Base-by-base conservation (phyloP, 495 filamentous ascomycete genomes). In the Parmelia sp. region DNA sequence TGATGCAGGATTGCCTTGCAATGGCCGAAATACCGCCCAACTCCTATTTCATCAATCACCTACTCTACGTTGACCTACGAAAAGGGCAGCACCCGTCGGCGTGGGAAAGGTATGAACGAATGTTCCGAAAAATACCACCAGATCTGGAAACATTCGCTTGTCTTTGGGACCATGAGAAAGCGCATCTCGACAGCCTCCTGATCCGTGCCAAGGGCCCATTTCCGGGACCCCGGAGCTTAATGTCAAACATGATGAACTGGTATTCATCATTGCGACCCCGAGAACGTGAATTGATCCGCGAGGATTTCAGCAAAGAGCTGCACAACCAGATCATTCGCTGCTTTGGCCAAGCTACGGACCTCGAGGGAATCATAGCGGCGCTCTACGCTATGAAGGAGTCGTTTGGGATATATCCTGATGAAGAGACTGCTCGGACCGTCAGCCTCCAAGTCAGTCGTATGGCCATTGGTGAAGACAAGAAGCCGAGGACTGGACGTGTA, bases 11-110 rank as follows among this genome's bases (percentile, higher is more conserved):
- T 40, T 79, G 78, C 27, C 80, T 91, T 51, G 70, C 74, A 39
- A 71, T 81, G 49, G 80, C 86, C 21, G 82, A 86, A 57, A 83
- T 92, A 62, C 75, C 75, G 27, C 82, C 87, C 10, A 86, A 88
- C 63, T 84, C 83, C 51, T 88, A 85, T 71, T 84, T 90, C 70
- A 83, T 91, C 78, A 92, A 91, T 73, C 86, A 90, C 65, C 73
- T 91, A 27, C 80, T 92, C 33, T 83, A 82, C 58, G 83, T 85
- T 27, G 76, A 74, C 72, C 80, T 82, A 64, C 81, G 72, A 66
- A 84, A 73, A 71, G 80, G 79, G 56, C 74, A 83, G 33, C 76
- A 83, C 19, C 70, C 73, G 27, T 69, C 75, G 33, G 80, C 86
- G 1, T 83, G 84, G 75, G 67, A 73, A n/a, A 80, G 84, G 49